A percentile compares a stretch with the other conserved stretches of the same genome.
Conservation (phyloP, 1,284 basidiomycete species). For the Erythrobasidium hasegawianum region DNA sequence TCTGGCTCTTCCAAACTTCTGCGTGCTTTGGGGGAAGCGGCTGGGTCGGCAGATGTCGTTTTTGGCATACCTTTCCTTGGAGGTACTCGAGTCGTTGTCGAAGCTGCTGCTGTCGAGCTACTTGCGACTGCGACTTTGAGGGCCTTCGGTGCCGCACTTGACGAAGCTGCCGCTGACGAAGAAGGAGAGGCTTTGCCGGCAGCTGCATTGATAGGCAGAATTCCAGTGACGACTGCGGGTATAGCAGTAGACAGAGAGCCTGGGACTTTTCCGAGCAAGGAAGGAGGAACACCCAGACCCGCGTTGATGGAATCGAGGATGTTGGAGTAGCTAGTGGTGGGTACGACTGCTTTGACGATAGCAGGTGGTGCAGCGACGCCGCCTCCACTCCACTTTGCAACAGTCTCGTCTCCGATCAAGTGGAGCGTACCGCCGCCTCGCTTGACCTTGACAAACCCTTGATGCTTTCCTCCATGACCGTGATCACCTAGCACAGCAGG, state of each 20-base stretch:
- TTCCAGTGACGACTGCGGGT: background rate
- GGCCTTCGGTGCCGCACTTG: background rate
- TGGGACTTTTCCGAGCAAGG: constrained; percentile 7
- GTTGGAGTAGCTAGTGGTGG: constrained; percentile 20
- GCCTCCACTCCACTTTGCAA: constrained; percentile 27
- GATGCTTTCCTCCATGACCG: constrained; percentile 5
- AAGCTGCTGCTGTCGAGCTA: too few relatives aligned
- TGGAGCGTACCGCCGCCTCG: constrained; percentile 22
- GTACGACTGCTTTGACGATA: constrained; percentile 1
- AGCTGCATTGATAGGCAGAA: background rate
- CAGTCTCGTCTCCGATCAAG: constrained; percentile 30
- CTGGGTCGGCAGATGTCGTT: too few relatives aligned
- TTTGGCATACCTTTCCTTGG: too few relatives aligned
- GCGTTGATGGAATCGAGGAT: constrained; percentile 34
- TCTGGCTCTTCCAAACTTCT: too few relatives aligned
- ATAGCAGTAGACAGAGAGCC: background rate
- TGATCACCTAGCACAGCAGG: constrained; percentile 8
- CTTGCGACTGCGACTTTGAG: too few relatives aligned
- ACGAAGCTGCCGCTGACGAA: background rate
- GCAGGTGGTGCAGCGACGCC: constrained; percentile 15
- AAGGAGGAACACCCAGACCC: constrained; percentile 17
- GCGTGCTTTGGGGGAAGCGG: too few relatives aligned
- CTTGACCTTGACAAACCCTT: constrained; percentile 19
- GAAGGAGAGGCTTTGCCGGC: background rate
- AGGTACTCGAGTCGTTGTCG: too few relatives aligned